Percentiles rank a stretch among this genome's conserved stretches.
phyloP scores from a whole-genome alignment of 1,284 basidiomycete genomes.

The Ganoderma lucidum region DNA sequence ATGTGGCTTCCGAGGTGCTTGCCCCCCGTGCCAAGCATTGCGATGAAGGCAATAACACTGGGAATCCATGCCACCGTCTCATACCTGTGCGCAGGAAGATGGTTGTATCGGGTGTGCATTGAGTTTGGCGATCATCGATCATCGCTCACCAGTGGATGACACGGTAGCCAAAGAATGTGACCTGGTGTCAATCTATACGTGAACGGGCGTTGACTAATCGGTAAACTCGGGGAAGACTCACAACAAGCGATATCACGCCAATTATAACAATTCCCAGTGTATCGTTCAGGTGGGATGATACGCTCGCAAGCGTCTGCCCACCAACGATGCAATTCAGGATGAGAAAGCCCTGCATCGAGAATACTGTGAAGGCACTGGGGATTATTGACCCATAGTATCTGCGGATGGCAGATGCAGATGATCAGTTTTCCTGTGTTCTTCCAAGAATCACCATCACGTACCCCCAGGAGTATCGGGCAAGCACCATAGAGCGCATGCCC shows the following conservation, averaged over 20 bases:
- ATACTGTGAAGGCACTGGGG: slow-evolving; percentile 71
- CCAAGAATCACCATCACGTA: slow-evolving; percentile 25
- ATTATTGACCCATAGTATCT: slow-evolving; percentile 70
- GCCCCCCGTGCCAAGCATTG: slow-evolving; percentile 68
- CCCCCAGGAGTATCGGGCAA: slow-evolving; percentile 66
- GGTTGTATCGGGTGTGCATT: background rate
- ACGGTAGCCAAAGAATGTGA: slow-evolving; percentile 70
- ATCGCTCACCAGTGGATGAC: slow-evolving; percentile 61
- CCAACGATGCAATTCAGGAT: slow-evolving; percentile 81
- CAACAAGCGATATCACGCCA: slow-evolving; percentile 69
- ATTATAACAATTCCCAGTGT: slow-evolving; percentile 84
- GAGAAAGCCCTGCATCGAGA: slow-evolving; percentile 73
- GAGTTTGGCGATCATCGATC: background rate
- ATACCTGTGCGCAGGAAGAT: slow-evolving; percentile 43
- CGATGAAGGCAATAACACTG: slow-evolving; percentile 70
- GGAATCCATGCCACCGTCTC: slow-evolving; percentile 76
- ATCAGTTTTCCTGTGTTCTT: background rate
- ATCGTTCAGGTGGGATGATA: slow-evolving; percentile 58
- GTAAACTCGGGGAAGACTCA: slow-evolving; percentile 21
- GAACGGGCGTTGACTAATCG: too few species aligned
- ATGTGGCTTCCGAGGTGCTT: slow-evolving; percentile 50
- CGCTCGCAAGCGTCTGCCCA: slow-evolving; percentile 75
- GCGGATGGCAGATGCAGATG: background rate
- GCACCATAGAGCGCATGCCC: slow-evolving; percentile 71
- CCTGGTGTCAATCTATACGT: slow-evolving; percentile 23